Conservation (phyloP, 257 asterid genomes). For the Penstemon davidsonii region DNA sequence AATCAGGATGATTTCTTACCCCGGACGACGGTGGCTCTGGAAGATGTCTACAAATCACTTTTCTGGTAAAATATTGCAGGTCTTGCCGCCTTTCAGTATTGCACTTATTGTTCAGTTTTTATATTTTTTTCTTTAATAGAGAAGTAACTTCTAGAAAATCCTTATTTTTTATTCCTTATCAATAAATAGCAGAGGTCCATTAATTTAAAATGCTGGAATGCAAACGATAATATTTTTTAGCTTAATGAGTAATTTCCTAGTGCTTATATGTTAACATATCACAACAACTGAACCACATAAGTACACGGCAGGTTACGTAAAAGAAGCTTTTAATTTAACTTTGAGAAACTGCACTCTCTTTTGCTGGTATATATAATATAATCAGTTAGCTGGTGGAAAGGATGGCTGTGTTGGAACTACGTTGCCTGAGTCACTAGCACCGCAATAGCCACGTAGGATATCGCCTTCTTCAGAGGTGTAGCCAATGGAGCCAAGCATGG, state of each 20-base stretch:
- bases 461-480: slow-evolving; percentile 54
- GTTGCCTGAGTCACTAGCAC: slow-evolving; percentile 29
- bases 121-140: no score
- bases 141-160: no score
- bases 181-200: not conserved
- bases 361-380: no score
- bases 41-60: slow-evolving; percentile 78
- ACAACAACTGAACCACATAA: no score
- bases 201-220: not conserved
- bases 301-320: no score
- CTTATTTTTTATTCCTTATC: no score
- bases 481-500: slow-evolving; percentile 65
- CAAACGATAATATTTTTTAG: not conserved
- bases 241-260: no score
- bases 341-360: no score
- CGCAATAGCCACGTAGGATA: slow-evolving; percentile 64
- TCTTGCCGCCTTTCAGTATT: slow-evolving; percentile 33
- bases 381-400: slow-evolving; percentile 9
- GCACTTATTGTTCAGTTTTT: no score
- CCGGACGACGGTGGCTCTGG: slow-evolving; percentile 90
- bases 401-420: slow-evolving; percentile 27
- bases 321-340: no score
- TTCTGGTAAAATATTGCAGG: slow-evolving; percentile 83
- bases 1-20: slow-evolving; percentile 98
- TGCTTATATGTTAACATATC: no score